Conservation (phyloP, 805 yeast species). For the Yamadazyma insecticola region DNA sequence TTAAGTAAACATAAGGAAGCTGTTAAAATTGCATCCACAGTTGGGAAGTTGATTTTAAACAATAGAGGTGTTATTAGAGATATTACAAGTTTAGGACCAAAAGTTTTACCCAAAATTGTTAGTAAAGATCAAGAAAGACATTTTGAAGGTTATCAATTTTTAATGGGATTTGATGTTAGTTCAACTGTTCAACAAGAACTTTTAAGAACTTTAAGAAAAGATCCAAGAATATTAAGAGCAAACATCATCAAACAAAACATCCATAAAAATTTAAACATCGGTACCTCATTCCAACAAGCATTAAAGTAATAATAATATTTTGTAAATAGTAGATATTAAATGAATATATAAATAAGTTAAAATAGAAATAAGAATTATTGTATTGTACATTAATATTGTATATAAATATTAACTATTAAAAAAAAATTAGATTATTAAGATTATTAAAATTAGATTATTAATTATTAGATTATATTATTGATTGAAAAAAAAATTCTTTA, state of each 20-base stretch:
- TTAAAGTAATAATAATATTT: slow-evolving; percentile 8
- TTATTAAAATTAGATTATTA: too few relatives aligned
- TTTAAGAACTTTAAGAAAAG: slow-evolving; percentile 71
- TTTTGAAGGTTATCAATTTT: slow-evolving; percentile 85
- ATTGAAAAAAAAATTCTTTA: too few relatives aligned
- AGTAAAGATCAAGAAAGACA: slow-evolving; percentile 84
- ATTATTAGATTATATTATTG: too few relatives aligned
- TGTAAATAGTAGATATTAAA: slow-evolving; percentile 1
- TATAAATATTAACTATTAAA: too few relatives aligned
- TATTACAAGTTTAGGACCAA: slow-evolving; percentile 73
- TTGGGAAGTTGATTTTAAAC: slow-evolving; percentile 76
- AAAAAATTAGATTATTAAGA: too few relatives aligned
- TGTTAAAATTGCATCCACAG: slow-evolving; percentile 46
- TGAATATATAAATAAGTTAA: too few relatives aligned
- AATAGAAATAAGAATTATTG: too few relatives aligned
- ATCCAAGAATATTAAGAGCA: slow-evolving; percentile 87
- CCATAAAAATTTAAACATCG: slow-evolving; percentile 47
- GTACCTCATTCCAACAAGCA: slow-evolving; percentile 52
- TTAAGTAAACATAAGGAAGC: slow-evolving; percentile 37
- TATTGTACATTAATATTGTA: too few relatives aligned
- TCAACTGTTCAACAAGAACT: slow-evolving; percentile 85
- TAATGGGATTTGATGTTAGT: slow-evolving; percentile 82
- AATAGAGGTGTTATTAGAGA: slow-evolving; percentile 94
- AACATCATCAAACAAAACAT: slow-evolving; percentile 62
- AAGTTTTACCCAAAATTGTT: slow-evolving; percentile 74